Percentiles rank a stretch among this genome's conserved stretches.
Evolutionary conservation across 345 rosid genomes (phyloP).

Genomic region (Acer yangbiense): DNA sequence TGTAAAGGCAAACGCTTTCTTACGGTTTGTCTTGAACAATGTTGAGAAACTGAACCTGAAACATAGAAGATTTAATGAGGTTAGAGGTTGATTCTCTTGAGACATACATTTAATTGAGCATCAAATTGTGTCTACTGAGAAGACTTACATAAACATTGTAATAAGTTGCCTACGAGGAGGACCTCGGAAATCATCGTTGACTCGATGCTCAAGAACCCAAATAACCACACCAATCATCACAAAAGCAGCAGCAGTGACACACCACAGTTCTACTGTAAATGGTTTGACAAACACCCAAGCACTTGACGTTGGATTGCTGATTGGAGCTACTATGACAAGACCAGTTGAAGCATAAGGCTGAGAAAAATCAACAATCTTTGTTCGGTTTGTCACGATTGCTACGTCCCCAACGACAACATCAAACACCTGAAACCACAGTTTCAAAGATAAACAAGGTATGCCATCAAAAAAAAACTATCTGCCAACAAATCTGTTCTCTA

Average conservation of each 20-base stretch:
- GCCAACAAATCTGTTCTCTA: conserved; percentile 7
- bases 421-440: conserved; percentile 47
- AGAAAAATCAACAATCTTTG: conserved; percentile 63
- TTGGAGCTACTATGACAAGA: conserved; percentile 71
- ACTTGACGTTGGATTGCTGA: conserved; percentile 30
- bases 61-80: conserved; percentile 12
- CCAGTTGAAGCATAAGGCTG: conserved; percentile 73
- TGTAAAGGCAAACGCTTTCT: conserved; percentile 27
- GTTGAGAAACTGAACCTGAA: conserved; percentile 98
- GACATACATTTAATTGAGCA: background rate
- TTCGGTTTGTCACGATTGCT: conserved; percentile 62
- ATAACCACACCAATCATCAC: conserved; percentile 62
- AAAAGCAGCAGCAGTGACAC: conserved; percentile 48
- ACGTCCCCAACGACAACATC: conserved; percentile 77
- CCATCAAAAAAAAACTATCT: background rate
- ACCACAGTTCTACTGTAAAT: conserved; percentile 65
- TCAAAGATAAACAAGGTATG: background rate
- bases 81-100: conserved; percentile 17
- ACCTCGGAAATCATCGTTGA: conserved; percentile 73
- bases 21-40: conserved; percentile 78
- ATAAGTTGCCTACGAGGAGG: conserved; percentile 57
- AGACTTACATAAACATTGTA: conserved; percentile 64
- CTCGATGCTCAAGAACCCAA: conserved; percentile 85
- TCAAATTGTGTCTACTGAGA: conserved; percentile 10
- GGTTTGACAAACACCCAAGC: conserved; percentile 84